These are phyloP conservation scores for Alternaria arborescens DNA, from an alignment of 2,329 filamentous ascomycete species.

Conservation along the genomic window DNA sequence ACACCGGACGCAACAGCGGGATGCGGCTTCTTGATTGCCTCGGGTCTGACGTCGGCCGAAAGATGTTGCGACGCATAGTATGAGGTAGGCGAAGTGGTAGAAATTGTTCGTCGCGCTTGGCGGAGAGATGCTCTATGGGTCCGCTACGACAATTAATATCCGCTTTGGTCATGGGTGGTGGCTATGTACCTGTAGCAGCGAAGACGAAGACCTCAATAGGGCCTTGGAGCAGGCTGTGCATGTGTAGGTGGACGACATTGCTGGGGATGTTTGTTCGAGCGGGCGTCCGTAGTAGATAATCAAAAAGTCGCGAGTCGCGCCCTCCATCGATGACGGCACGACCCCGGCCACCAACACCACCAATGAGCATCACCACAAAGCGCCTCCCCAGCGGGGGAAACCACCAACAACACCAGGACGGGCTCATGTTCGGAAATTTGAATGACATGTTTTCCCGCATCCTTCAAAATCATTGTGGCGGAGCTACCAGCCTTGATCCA, in stretches of 20 bases:
- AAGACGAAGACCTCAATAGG: conserved; percentile 26
- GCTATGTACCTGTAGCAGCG: conserved; percentile 31
- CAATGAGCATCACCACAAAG: conserved; percentile 21
- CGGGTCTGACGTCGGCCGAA: conserved; percentile 25
- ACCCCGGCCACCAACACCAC: conserved; percentile 24
- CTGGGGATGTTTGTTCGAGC: conserved; percentile 15
- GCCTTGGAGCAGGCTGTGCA: conserved; percentile 48
- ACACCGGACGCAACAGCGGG: conserved; percentile 23
- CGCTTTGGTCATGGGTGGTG: background rate
- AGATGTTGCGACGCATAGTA: conserved; percentile 35
- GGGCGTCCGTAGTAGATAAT: conserved; percentile 14
- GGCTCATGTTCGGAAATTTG: background rate
- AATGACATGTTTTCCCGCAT: background rate
- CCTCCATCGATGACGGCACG: conserved; percentile 45
- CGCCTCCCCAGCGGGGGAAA: conserved; percentile 3
- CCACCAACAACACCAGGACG: conserved; percentile 5
- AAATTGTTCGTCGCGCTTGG: conserved; percentile 35
- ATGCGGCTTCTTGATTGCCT: conserved; percentile 30
- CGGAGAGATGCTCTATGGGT: conserved; percentile 29
- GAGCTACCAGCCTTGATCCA: background rate
- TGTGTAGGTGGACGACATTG: conserved; percentile 50
- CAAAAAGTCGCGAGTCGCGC: conserved; percentile 42
- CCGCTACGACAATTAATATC: conserved; percentile 33
- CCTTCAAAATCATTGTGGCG: background rate
- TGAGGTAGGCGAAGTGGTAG: conserved; percentile 29